Conservation (phyloP, 1,284 basidiomycete genomes). For the Filobasidium uniguttulatum region DNA sequence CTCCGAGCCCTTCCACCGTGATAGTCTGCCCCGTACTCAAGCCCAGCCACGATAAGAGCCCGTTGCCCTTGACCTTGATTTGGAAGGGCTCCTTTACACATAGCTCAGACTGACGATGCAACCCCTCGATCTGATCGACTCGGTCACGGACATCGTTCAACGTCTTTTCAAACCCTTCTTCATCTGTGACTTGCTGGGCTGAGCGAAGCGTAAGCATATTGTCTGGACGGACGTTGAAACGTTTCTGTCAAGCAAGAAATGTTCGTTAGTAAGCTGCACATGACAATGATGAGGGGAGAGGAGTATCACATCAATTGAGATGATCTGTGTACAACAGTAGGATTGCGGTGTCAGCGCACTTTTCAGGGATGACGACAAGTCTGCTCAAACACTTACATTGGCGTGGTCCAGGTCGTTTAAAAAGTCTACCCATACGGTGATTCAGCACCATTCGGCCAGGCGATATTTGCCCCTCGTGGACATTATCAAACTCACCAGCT, state of each 20-base stretch:
- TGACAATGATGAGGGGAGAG: neutral
- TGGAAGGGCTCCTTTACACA: conserved; percentile 36
- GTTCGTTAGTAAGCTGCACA: neutral
- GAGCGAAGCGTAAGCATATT: conserved; percentile 59
- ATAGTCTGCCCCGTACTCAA: conserved; percentile 18
- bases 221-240: conserved; percentile 65
- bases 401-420: conserved; percentile 44
- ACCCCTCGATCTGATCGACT: conserved; percentile 46
- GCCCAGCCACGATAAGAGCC: conserved; percentile 7
- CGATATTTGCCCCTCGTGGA: too few relatives aligned
- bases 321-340: conserved; percentile 45
- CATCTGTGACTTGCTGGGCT: conserved; percentile 52
- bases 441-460: conserved; percentile 30
- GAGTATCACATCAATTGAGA: conserved; percentile 64
- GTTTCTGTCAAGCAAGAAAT: conserved; percentile 40
- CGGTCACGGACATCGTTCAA: conserved; percentile 55
- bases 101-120: conserved; percentile 35
- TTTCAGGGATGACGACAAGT: too few relatives aligned
- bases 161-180: conserved; percentile 57
- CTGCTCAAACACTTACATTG: conserved; percentile 24
- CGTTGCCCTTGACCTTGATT: conserved; percentile 22
- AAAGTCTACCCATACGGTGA: conserved; percentile 73
- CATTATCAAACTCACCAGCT: conserved; percentile 10
- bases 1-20: conserved; percentile 32
- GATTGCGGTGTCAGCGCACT: neutral